Evolutionary conservation across 768 basidiomycete species (phyloP).

Genomic region (Mycena floridula): DNA sequence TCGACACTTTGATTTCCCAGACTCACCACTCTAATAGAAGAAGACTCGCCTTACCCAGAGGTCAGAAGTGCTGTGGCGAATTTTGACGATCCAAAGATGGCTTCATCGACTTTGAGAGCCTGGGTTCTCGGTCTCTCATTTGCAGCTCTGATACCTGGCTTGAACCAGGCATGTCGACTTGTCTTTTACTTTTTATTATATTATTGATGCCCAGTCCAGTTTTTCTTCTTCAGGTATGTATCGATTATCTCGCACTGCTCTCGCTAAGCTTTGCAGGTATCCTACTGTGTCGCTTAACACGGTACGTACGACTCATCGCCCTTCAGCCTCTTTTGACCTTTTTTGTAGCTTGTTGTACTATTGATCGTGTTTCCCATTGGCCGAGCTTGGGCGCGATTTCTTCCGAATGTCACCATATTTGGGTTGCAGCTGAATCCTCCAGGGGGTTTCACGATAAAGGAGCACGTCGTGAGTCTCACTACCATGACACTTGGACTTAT

Average conservation of each 20-base stretch:
- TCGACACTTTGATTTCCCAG: too few relatives aligned
- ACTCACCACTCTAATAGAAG: constrained; percentile 23
- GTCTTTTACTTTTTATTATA: too few relatives aligned
- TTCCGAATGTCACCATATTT: constrained; percentile 52
- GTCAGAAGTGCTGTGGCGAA: constrained; percentile 67
- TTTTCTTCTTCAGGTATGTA: constrained; percentile 55
- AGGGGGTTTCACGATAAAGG: constrained; percentile 72
- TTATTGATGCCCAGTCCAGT: too few relatives aligned
- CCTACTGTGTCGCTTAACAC: too few relatives aligned
- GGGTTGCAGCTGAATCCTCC: constrained; percentile 67
- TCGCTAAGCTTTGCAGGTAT: too few relatives aligned
- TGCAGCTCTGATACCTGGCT: constrained; percentile 49
- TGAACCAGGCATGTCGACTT: too few relatives aligned
- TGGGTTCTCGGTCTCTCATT: constrained; percentile 51
- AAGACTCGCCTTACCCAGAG: constrained; percentile 77
- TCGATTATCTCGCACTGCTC: too few relatives aligned
- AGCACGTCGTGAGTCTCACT: constrained; percentile 44
- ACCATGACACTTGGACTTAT: not conserved
- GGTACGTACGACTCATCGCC: too few relatives aligned
- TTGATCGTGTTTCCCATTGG: constrained; percentile 67
- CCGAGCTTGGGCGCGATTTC: constrained; percentile 41
- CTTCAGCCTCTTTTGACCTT: too few relatives aligned
- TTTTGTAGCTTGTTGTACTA: too few relatives aligned
- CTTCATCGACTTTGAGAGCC: constrained; percentile 41
- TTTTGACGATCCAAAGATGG: constrained; percentile 56